Evolutionary conservation across 2,329 filamentous ascomycete genomes (phyloP).

Genomic region (Aureobasidium sp.): DNA sequence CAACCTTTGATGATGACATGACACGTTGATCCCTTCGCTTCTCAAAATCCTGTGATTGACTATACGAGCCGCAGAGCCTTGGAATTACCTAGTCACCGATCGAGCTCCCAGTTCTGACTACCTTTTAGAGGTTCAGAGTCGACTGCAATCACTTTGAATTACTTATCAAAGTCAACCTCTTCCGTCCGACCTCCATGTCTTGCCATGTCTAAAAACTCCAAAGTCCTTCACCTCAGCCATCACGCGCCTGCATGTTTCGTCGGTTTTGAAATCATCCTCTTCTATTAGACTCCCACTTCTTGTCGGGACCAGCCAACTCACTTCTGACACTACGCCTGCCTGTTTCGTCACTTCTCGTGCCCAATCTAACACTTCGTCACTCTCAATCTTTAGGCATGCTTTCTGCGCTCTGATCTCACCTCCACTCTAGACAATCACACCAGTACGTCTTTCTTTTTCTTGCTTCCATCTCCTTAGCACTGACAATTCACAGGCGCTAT

Average conservation of each 20-base stretch:
- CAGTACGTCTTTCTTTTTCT: neutral
- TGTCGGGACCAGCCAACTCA: neutral
- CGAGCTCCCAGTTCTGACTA: neutral
- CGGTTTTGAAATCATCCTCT: too few relatives aligned
- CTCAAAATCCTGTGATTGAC: neutral
- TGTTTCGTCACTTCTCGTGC: neutral
- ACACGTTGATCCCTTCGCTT: neutral
- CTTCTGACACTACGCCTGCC: neutral
- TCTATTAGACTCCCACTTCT: neutral
- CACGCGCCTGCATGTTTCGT: neutral
- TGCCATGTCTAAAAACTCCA: neutral
- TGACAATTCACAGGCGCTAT: neutral
- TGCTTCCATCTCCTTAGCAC: neutral
- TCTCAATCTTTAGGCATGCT: neutral
- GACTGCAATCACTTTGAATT: too few relatives aligned
- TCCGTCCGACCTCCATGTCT: neutral
- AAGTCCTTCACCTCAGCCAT: neutral
- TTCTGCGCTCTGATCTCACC: neutral
- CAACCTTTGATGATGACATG: conserved; percentile 9
- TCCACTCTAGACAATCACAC: neutral
- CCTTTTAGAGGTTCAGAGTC: neutral
- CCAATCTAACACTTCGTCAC: neutral
- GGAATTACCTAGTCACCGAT: neutral
- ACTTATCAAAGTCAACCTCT: neutral
- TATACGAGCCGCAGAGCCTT: neutral